Evolutionary conservation across 768 basidiomycete genomes (phyloP), one percentile per base, ranked within the genome.

Genomic region (Auriscalpium orientale): DNA sequence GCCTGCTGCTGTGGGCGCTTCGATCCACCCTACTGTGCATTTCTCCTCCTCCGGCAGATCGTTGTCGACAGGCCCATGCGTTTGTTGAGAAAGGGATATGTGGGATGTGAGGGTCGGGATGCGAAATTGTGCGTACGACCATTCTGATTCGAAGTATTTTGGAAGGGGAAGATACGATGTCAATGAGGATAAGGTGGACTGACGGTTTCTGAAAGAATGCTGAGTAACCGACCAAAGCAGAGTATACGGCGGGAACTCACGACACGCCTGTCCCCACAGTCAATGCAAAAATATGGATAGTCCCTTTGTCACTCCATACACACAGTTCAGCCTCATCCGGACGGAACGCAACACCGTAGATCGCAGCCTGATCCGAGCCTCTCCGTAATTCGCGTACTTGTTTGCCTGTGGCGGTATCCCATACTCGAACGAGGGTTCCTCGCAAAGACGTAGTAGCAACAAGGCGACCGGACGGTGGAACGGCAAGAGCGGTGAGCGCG

Each of bases 251-350:
- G 4, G 28, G 28, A 28, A 80, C 86, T 76, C 69, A 88, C 86
- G 82, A 80, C 59, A 80, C 69, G 8, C 83, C 84, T 18, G 85
- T 80, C 43, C 78, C 76, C 48, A 79, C 76, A 4, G 66, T 68
- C 21, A 95, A 76, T 45, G 87, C 83, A 70, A 95, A 95, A 45
- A 94, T 76, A 67, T 97, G 93, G 8, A 97, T 84, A 0, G 93
- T 97, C 37, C 93, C 93, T 70, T 97, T 97, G 69, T 97, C 93
- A 66, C 91, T 94, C 87, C 91, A 92, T 10, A 91, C 92, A 64
- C 89, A 91, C 0, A 95, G 73, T 62, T 93, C 90, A 56, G 78
- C 80, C 64, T 95, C 94, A 62, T 92, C 91, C 4, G 83, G 85
- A 38, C 92, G 79, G 69, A 95, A 92, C 12, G 87, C 85, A 18